Conservation (phyloP, 1,139 yeast species). For the Eremothecium coryli region DNA sequence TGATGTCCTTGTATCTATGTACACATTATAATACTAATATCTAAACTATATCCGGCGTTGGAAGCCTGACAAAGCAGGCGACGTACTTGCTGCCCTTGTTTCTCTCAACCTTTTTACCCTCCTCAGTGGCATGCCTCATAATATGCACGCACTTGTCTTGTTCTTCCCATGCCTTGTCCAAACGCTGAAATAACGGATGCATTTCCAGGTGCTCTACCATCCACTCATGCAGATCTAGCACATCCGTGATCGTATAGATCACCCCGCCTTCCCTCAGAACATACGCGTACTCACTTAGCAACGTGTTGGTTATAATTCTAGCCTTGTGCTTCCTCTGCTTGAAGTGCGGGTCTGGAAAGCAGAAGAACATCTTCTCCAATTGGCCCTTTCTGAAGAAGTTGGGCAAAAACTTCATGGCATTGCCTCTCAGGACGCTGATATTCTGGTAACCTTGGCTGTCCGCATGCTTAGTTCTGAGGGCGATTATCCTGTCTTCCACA, state of each 20-base stretch:
- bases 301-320: slow-evolving; percentile 81
- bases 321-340: slow-evolving; percentile 97
- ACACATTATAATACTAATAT: too few species aligned
- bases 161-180: slow-evolving; percentile 69
- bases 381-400: slow-evolving; percentile 80
- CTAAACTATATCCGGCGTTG: slow-evolving; percentile 39
- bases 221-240: slow-evolving; percentile 88
- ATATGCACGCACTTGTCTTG: slow-evolving; percentile 72
- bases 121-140: slow-evolving; percentile 91
- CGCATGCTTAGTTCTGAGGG: slow-evolving; percentile 47
- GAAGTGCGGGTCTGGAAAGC: slow-evolving; percentile 99
- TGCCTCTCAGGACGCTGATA: slow-evolving; percentile 83
- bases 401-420: slow-evolving; percentile 95
- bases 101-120: slow-evolving; percentile 91
- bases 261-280: slow-evolving; percentile 82
- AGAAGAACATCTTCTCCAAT: slow-evolving; percentile 84
- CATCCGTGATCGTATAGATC: slow-evolving; percentile 92
- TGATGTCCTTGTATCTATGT: too few species aligned
- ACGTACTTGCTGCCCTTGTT: slow-evolving; percentile 80
- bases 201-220: slow-evolving; percentile 86
- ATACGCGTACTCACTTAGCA: slow-evolving; percentile 86
- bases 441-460: slow-evolving; percentile 49
- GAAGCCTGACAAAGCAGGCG: slow-evolving; percentile 77
- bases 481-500: slow-evolving; percentile 90
- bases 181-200: slow-evolving; percentile 84